Conservation (phyloP, 768 basidiomycete genomes). For the Boletus huronensis region DNA sequence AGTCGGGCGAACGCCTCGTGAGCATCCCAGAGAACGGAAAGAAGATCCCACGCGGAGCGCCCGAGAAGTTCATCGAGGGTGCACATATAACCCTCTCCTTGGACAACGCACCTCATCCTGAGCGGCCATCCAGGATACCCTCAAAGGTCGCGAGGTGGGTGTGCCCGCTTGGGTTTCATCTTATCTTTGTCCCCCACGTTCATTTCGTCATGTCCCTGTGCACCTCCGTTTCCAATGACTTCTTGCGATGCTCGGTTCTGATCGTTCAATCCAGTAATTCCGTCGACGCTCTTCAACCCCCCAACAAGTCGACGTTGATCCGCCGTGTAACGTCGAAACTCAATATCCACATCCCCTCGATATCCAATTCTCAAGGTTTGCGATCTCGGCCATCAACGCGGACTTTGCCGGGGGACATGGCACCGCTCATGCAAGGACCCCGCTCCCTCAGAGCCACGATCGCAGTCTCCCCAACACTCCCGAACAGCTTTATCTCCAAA, state of each 20-base stretch:
- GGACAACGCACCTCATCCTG: neutral
- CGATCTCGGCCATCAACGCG: conserved; percentile 16
- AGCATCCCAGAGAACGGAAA: neutral
- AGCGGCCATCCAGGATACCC: conserved; percentile 1
- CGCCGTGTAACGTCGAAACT: conserved; percentile 32
- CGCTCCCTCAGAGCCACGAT: neutral
- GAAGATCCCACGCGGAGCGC: neutral
- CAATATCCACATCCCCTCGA: conserved; percentile 19
- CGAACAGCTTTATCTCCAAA: conserved; percentile 23
- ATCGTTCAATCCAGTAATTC: neutral
- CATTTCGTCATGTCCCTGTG: neutral
- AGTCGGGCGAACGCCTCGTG: neutral
- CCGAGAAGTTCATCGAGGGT: neutral
- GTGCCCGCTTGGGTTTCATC: neutral
- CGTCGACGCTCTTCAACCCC: neutral
- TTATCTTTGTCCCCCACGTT: neutral
- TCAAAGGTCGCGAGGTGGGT: conserved; percentile 16
- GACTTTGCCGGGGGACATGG: conserved; percentile 3
- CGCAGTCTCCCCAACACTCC: conserved; percentile 14
- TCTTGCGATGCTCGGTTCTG: neutral
- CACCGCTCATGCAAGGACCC: neutral
- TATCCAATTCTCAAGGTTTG: neutral
- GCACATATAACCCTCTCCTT: conserved; percentile 1
- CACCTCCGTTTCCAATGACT: neutral
- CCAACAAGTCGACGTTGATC: conserved; percentile 19